Base-by-base conservation (phyloP, 768 basidiomycete species). In the Amyloporia xantha region DNA sequence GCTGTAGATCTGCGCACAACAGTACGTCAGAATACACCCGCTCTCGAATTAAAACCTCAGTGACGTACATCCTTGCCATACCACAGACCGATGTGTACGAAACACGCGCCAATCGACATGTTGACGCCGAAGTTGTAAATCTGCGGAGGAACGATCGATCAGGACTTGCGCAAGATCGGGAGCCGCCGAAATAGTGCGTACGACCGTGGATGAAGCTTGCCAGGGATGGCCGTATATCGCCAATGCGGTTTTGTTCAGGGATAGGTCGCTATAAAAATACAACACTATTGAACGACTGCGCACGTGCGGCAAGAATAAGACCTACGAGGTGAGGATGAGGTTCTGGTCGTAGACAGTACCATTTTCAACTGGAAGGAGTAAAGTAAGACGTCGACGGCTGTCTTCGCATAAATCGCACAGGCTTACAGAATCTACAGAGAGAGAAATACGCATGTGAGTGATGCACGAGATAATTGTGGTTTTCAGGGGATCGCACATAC, bases 281-380 rank as follows among this genome's bases (percentile, higher is more conserved):
- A n/a, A n/a, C n/a, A n/a, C n/a, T n/a, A n/a, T n/a, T n/a, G n/a
- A n/a, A 17, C 5, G 21, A 7, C 10, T 24, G 41, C 19, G 15
- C 11, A 45, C n/a, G n/a, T n/a, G n/a, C n/a, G n/a, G n/a, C n/a
- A n/a, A n/a, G n/a, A n/a, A n/a, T n/a, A 9, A 27, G 5, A 25
- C 41, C 25, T 9, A 42, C 46, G 47, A 5, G 24, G 78, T 71
- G 44, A 84, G 64, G 53, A 83, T 82, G 15, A 66, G 44, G 7
- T 66, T 62, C 57, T 83, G 82, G 42, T 82, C 60, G 59, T 76
- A 83, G 4, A 60, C n/a, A 0, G 77, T 72, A 1, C 78, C 78
- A 35, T 81, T 76, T 55, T 74, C 68, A 53, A 20, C 33, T 42
- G 41, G 5, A 24, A 19, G n/a, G n/a, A n/a, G n/a, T n/a, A n/a